A percentile compares a stretch with the other conserved stretches of the same genome.
These are phyloP conservation scores for Moricandia arvensis DNA, from an alignment of 345 rosid species.

Conservation along the genomic window DNA sequence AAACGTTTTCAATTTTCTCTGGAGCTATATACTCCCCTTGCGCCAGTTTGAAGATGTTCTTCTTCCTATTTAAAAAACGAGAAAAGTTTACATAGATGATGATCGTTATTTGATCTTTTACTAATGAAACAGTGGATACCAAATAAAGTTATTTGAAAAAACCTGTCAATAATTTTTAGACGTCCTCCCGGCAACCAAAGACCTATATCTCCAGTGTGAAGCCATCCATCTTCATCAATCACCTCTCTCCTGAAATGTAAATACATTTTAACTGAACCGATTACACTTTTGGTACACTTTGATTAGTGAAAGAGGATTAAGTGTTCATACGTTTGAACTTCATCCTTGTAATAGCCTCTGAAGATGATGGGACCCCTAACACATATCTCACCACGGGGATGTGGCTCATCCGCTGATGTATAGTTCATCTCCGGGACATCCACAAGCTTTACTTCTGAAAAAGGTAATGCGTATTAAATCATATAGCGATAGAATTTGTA, in stretches of 20 bases:
- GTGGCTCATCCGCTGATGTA: constrained; percentile 79
- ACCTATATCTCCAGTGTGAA: constrained; percentile 96
- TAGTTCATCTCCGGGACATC: constrained; percentile 97
- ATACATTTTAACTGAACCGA: constrained; percentile 8
- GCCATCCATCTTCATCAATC: constrained; percentile 90
- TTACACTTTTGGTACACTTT: constrained; percentile 5
- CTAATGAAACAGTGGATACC: too few relatives aligned
- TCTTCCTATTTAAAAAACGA: constrained; percentile 62
- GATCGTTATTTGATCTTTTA: too few relatives aligned
- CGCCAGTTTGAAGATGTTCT: constrained; percentile 95
- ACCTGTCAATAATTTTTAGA: constrained; percentile 94
- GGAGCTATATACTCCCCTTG: constrained; percentile 99
- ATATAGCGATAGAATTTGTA: too few relatives aligned
- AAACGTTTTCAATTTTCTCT: constrained; percentile 93
- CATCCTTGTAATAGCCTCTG: constrained; percentile 85
- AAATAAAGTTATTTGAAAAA: neutral
- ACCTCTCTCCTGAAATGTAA: constrained; percentile 71
- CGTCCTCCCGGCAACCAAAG: constrained; percentile 91
- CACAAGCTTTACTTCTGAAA: constrained; percentile 90
- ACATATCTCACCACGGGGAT: constrained; percentile 98
- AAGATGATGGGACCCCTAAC: constrained; percentile 90
- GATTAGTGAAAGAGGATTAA: constrained; percentile 4
- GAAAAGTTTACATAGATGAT: neutral
- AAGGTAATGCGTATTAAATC: constrained; percentile 11
- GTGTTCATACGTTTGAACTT: constrained; percentile 73